Evolutionary conservation across 1,139 yeast genomes (phyloP), one percentile per base, ranked within the genome.

Genomic region (Debaryomyces singareniensis): DNA sequence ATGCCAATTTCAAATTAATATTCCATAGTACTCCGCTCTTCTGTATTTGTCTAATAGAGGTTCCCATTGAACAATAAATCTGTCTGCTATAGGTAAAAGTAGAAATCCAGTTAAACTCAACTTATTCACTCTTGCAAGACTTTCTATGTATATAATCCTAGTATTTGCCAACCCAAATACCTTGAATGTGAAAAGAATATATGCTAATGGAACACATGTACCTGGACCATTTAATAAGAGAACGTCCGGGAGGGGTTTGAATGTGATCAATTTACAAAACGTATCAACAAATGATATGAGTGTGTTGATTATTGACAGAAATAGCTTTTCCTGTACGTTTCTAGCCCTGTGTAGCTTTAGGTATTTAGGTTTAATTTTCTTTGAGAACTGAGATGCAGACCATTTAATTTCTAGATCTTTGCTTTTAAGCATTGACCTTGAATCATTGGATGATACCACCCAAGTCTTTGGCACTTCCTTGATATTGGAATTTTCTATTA

Each of bases 31-130:
- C 47, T 84, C 94, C 1, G 87, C 74, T 32, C 84, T 56, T 21
- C 73, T 75, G 45, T 78, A 77, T 32, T 53, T 51, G 15, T 48
- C 42, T 13, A 68, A 66, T 32, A 91, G 60, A 26, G 66, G 65
- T n/a, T 75, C 75, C 98, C 98, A 91, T 51, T 91, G 98, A 5
- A 91, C 97, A 1, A 91, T 49, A 37, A 91, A 81, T 16, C 91
- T 60, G 47, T 87, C 84, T 2, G 80, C 63, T 2, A 89, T 60
- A 3, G 87, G 87, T 32, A 81, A 59, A 6, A 87, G 52, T 16
- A 89, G 55, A 30, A 58, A 52, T 0, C 97, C 98, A 15, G 91
- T 78, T 22, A 87, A 57, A 49, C 96, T 87, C 35, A 91, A 65
- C 11, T 63, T 60, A 31, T 68, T 64, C 3, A 89, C 96, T 28